Conservation (phyloP, 768 basidiomycete genomes). For the Pisolithus orientalis region DNA sequence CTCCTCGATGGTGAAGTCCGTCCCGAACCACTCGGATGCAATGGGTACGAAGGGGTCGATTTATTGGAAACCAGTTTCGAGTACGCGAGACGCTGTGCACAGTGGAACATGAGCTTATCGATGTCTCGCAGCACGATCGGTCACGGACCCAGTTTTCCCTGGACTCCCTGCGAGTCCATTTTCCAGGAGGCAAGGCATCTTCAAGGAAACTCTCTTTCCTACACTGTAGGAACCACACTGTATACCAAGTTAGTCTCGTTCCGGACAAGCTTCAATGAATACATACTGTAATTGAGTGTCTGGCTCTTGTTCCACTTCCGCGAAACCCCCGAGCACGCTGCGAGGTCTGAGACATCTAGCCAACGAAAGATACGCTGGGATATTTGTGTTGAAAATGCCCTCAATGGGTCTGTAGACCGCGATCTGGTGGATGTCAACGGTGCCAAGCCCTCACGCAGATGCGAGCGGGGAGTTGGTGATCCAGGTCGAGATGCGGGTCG, state of each 20-base stretch:
- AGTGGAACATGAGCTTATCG: constrained; percentile 1
- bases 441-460: constrained; percentile 20
- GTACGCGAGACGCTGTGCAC: constrained; percentile 44
- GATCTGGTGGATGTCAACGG: constrained; percentile 17
- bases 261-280: not conserved
- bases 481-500: constrained; percentile 42
- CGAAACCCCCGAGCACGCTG: constrained; percentile 73
- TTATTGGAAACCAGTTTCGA: constrained; percentile 35
- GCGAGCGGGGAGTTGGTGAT: constrained; percentile 25
- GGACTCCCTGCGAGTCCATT: constrained; percentile 92
- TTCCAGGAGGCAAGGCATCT: constrained; percentile 67
- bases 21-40: constrained; percentile 38
- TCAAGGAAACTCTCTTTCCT: constrained; percentile 84
- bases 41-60: constrained; percentile 32
- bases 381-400: constrained; percentile 71
- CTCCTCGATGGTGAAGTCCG: constrained; percentile 43
- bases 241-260: not conserved
- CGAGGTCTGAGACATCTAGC: constrained; percentile 60
- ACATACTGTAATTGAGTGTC: constrained; percentile 82
- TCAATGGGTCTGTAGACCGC: constrained; percentile 51
- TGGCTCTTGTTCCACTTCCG: constrained; percentile 87
- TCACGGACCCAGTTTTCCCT: constrained; percentile 78
- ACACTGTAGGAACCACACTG: constrained; percentile 94
- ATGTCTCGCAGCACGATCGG: constrained; percentile 10
- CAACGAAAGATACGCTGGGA: constrained; percentile 70